These are phyloP conservation scores for Beauveria brongniartii DNA, from an alignment of 2,329 filamentous ascomycete species.

Conservation along the genomic window DNA sequence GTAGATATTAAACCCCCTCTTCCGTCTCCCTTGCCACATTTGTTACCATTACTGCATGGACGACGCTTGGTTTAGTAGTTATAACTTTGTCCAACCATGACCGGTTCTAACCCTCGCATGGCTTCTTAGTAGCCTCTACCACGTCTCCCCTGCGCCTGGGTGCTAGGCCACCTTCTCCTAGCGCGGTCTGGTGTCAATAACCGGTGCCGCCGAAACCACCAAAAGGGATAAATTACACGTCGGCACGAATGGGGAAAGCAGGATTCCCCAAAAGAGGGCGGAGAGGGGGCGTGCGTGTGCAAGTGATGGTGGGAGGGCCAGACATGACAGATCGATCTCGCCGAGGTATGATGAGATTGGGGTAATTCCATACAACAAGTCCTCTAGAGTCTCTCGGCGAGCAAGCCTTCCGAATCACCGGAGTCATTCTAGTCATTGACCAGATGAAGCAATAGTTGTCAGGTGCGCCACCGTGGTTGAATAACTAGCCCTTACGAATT, in stretches of 20 bases:
- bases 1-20: too few relatives aligned
- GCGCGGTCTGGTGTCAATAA: not conserved
- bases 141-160: not conserved
- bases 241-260: not conserved
- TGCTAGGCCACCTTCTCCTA: not conserved
- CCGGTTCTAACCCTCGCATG: not conserved
- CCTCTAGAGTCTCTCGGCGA: too few relatives aligned
- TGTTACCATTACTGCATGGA: too few relatives aligned
- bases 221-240: not conserved
- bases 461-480: too few relatives aligned
- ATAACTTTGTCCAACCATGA: not conserved
- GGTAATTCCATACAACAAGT: too few relatives aligned
- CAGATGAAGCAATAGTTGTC: too few relatives aligned
- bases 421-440: too few relatives aligned
- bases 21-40: too few relatives aligned
- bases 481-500: too few relatives aligned
- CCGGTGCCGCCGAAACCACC: conserved; percentile 1
- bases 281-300: not conserved
- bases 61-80: too few relatives aligned
- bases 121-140: too few relatives aligned
- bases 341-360: not conserved
- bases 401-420: too few relatives aligned
- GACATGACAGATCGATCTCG: conserved; percentile 8
- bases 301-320: not conserved
- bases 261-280: not conserved